Percentiles rank a stretch among this genome's conserved stretches.
Evolutionary conservation across 768 basidiomycete species (phyloP).

Genomic region (Tylopilus subfusipes): DNA sequence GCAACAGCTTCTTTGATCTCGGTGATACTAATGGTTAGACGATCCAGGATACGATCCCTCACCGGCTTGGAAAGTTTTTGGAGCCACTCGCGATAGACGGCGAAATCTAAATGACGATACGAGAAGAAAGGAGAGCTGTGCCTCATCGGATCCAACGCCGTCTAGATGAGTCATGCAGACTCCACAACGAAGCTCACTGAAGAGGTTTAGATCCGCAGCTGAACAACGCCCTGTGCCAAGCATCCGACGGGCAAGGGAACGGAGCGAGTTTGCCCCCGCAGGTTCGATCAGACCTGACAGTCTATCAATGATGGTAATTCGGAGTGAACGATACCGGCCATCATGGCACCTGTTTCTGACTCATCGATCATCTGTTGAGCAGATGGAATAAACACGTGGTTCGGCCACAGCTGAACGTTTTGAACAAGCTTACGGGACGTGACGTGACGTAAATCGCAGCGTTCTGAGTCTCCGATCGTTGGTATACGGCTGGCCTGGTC

Average conservation of each 20-base stretch:
- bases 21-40: too few relatives aligned
- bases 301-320: too few relatives aligned
- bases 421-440: neutral
- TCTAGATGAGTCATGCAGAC: neutral
- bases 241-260: neutral
- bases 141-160: too few relatives aligned
- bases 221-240: neutral
- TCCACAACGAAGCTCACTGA: too few relatives aligned
- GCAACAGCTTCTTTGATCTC: too few relatives aligned
- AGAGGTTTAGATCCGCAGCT: too few relatives aligned
- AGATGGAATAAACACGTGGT: neutral
- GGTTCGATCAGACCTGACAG: neutral
- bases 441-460: neutral
- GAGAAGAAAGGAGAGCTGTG: too few relatives aligned
- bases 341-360: neutral
- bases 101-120: too few relatives aligned
- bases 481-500: too few relatives aligned
- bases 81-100: too few relatives aligned
- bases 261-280: neutral
- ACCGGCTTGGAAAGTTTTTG: too few relatives aligned
- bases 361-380: neutral
- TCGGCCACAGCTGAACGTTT: neutral
- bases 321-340: neutral
- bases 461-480: neutral
- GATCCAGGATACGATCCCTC: too few relatives aligned